These are phyloP conservation scores for Hymenochaete sp. DNA, from an alignment of 1,284 basidiomycete species.

Conservation along the genomic window DNA sequence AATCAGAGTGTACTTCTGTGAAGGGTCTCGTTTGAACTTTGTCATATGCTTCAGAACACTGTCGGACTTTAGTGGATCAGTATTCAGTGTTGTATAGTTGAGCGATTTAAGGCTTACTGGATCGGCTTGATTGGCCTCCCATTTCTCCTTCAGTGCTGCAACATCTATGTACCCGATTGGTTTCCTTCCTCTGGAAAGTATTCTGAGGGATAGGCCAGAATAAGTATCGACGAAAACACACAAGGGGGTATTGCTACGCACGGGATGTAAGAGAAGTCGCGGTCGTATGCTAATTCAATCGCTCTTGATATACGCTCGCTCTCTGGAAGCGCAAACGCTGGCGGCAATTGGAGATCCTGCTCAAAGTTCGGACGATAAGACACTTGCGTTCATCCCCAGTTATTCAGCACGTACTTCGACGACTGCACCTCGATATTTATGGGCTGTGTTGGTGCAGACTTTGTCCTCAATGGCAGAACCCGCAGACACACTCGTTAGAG, in stretches of 20 bases:
- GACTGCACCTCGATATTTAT: conserved; percentile 73
- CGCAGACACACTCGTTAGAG: too few relatives aligned
- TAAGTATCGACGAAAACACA: background rate
- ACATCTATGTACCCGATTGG: conserved; percentile 82
- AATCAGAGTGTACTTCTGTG: conserved; percentile 67
- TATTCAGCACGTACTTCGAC: conserved; percentile 60
- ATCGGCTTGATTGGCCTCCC: conserved; percentile 63
- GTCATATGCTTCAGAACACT: conserved; percentile 62
- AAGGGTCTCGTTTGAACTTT: conserved; percentile 63
- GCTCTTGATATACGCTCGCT: conserved; percentile 65
- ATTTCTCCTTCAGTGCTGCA: conserved; percentile 61
- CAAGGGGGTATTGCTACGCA: conserved; percentile 29
- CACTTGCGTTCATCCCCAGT: conserved; percentile 5
- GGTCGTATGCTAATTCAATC: conserved; percentile 79
- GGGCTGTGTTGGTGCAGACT: too few relatives aligned
- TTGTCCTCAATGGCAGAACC: too few relatives aligned
- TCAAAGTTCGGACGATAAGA: conserved; percentile 6
- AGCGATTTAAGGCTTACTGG: conserved; percentile 41
- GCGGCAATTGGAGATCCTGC: conserved; percentile 82
- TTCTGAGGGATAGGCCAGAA: conserved; percentile 36
- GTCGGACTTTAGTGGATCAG: conserved; percentile 39
- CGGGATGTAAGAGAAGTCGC: conserved; percentile 89
- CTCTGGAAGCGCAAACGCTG: conserved; percentile 75
- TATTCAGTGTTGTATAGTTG: background rate
- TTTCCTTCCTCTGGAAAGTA: conserved; percentile 61